Base-by-base conservation (phyloP, 495 filamentous ascomycete genomes). In the Hamigera avellanea region DNA sequence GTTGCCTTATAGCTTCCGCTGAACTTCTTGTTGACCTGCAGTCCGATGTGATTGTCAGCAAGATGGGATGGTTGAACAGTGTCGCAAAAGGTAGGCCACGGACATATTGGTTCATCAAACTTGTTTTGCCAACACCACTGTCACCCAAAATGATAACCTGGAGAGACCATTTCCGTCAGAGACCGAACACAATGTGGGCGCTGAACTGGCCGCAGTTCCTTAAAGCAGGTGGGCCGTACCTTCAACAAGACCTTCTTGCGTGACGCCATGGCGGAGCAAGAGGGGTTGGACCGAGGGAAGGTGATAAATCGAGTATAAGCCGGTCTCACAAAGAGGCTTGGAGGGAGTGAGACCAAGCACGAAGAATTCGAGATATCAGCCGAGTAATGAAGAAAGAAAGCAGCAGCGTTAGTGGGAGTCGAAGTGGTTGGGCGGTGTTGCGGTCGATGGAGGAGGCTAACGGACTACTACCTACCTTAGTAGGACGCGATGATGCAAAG, bases 91-190 rank as follows among this genome's bases (percentile, higher is more conserved):
- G 43, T 28, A 42, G 32, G 40, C 28, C 41, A 69, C 83, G 52
- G 76, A 96, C 91, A 80, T 96, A 99, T 96, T 99, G 91, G 67
- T 96, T 99, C 91, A 99, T 96, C 73, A 99, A 78, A 62, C 86
- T 94, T 35, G 93, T 99, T 72, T 99, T 99, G 44, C 91, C 91
- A 31, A 99, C 91, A 55, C 91, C 91, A 61, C 87, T 95, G 57
- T 96, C 91, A 45, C 91, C 91, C 40, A 99, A 76, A 56, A 99
- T 96, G 48, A 98, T 96, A 44, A 98, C 87, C 89, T 95, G 45
- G 12, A 39, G 8, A 32, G 28, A 25, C 9, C 21, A 23, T 23
- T 23, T 9, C 5, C 9, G 9, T 23, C 5, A 23, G 21, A 5
- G 9, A 23, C 4, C 4, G 4, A 9, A 9, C 4, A 5, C 21